Evolutionary conservation across 495 filamentous ascomycete species (phyloP).

Genomic region (Friedmanniomyces simplex): DNA sequence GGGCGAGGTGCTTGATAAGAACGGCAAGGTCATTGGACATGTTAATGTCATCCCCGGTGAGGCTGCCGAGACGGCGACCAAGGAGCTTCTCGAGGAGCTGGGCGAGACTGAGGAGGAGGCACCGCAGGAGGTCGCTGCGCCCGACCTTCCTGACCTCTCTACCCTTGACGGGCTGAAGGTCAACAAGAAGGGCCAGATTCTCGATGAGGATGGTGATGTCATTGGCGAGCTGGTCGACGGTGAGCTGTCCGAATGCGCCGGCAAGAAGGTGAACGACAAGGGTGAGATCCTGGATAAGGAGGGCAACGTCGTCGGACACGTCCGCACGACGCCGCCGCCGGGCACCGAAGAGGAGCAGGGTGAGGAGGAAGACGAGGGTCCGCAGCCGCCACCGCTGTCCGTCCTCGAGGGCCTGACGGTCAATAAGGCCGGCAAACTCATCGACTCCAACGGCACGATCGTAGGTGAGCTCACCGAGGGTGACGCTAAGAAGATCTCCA

Average conservation of each 20-base stretch:
- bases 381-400: constrained; percentile 44
- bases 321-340: constrained; percentile 25
- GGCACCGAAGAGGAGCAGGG: constrained; percentile 23
- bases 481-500: constrained; percentile 36
- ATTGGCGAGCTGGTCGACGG: constrained; percentile 42
- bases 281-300: constrained; percentile 42
- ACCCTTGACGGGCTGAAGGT: constrained; percentile 36
- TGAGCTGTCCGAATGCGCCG: constrained; percentile 36
- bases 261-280: constrained; percentile 44
- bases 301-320: constrained; percentile 34
- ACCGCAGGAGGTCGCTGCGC: constrained; percentile 23
- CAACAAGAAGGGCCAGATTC: constrained; percentile 37
- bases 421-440: constrained; percentile 51
- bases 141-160: constrained; percentile 28
- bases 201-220: constrained; percentile 43
- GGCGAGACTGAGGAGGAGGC: constrained; percentile 31
- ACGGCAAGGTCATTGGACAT: constrained; percentile 41
- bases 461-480: constrained; percentile 37
- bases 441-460: constrained; percentile 31
- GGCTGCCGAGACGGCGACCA: constrained; percentile 41
- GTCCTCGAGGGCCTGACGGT: constrained; percentile 50
- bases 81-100: constrained; percentile 38
- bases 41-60: constrained; percentile 42
- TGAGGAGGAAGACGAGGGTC: constrained; percentile 31
- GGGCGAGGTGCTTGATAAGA: constrained; percentile 41